Evolutionary conservation across 257 asterid genomes (phyloP).

Genomic region (Echites panduratus): DNA sequence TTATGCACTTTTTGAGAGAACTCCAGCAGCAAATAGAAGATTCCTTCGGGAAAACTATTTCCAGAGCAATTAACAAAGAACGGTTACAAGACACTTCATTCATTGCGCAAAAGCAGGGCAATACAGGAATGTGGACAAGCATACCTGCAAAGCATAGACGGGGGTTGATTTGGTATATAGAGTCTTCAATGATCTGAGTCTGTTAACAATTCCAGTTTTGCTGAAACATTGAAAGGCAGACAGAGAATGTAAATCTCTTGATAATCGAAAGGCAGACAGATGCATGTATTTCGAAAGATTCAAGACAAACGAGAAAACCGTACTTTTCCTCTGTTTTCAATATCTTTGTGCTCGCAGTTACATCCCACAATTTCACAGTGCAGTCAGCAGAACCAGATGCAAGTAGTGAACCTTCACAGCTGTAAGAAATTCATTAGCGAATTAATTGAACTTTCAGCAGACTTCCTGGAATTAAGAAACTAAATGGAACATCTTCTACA

Average conservation of each 20-base stretch:
- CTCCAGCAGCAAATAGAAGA: conserved; percentile 62
- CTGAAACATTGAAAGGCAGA: conserved; percentile 23
- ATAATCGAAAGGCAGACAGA: neutral
- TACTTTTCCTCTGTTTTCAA: conserved; percentile 71
- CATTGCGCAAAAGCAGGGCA: neutral
- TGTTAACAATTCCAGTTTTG: conserved; percentile 55
- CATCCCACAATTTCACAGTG: conserved; percentile 98
- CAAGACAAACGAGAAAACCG: neutral
- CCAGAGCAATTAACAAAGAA: neutral
- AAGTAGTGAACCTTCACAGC: conserved; percentile 96
- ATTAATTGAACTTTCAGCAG: conserved; percentile 3
- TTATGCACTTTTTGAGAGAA: conserved; percentile 36
- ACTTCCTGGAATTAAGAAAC: neutral
- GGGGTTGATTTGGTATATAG: conserved; percentile 54
- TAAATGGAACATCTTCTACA: conserved; percentile 3
- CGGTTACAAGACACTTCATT: neutral
- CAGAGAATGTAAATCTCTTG: neutral
- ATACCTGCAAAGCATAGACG: conserved; percentile 50
- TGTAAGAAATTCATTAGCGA: conserved; percentile 28
- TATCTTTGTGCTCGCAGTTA: conserved; percentile 63
- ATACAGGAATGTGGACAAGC: neutral
- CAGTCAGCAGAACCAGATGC: conserved; percentile 99
- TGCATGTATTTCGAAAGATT: neutral
- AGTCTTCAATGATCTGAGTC: conserved; percentile 82
- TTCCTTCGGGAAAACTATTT: conserved; percentile 56